Evolutionary conservation across 1,284 basidiomycete genomes (phyloP).

Genomic region (Waitea zeae): DNA sequence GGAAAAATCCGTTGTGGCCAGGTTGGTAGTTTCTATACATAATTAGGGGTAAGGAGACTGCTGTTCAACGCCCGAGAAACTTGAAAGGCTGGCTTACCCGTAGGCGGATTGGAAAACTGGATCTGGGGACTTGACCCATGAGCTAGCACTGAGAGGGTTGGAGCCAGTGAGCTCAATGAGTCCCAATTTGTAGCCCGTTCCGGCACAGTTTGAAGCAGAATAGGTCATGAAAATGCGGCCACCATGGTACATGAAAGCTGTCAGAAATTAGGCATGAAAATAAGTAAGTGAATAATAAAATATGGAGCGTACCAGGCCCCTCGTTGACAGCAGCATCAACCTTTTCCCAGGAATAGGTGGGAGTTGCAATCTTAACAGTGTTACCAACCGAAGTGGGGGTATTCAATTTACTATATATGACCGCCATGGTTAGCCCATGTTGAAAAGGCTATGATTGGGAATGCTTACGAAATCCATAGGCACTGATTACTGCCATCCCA

Average conservation of each 20-base stretch:
- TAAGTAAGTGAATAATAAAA: too few relatives aligned
- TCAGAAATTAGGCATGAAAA: slow-evolving; percentile 4
- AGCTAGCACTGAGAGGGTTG: slow-evolving; percentile 15
- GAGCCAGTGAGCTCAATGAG: slow-evolving; percentile 17
- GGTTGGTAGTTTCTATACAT: slow-evolving; percentile 10
- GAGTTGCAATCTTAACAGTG: slow-evolving; percentile 17
- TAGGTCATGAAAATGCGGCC: slow-evolving; percentile 17
- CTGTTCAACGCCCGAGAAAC: not conserved
- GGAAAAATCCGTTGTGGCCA: slow-evolving; percentile 18
- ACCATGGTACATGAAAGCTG: slow-evolving; percentile 16
- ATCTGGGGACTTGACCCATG: slow-evolving; percentile 17
- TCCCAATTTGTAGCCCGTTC: slow-evolving; percentile 16
- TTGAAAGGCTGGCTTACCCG: slow-evolving; percentile 15
- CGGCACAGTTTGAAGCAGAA: slow-evolving; percentile 16
- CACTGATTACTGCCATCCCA: slow-evolving; percentile 18
- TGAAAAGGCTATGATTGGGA: not conserved
- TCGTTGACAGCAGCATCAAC: slow-evolving; percentile 17
- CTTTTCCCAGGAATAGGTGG: slow-evolving; percentile 18
- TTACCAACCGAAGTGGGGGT: slow-evolving; percentile 18
- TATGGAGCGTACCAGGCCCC: slow-evolving; percentile 15
- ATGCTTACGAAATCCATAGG: slow-evolving; percentile 16
- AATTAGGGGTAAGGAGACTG: slow-evolving; percentile 1
- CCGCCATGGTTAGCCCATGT: not conserved
- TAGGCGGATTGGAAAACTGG: slow-evolving; percentile 17
- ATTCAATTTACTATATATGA: slow-evolving; percentile 13